Base-by-base conservation (phyloP, 306 rosid species). In the Dryas octopetala region DNA sequence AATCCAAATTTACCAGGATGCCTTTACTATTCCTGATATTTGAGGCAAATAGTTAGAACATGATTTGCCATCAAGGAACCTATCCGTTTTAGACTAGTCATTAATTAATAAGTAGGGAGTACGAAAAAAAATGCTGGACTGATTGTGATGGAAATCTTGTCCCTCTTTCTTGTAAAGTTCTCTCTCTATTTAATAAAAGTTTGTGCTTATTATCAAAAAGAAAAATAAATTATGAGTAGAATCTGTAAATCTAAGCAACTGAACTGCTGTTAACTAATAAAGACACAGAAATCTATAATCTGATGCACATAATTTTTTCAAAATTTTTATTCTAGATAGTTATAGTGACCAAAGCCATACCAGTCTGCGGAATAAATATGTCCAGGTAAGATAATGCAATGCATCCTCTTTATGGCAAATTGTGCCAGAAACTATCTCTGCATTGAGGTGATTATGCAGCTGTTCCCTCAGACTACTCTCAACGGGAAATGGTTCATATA, bases 401-500 rank as follows among this genome's bases (percentile, higher is more conserved):
- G 97, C 98, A 85, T 94, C 98, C 86, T 94, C 93, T 77, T 88
- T 91, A 77, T 91, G 90, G 90, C 89, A 76, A 78, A 94, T 94
- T 80, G 98, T 94, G 76, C 96, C 93, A 70, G 97, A 94, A 86
- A 94, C 89, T 74, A 95, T 94, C 90, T 94, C 97, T 2, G 98
- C 97, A 76, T 88, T 91, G 45, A 94, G 78, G 89, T 94, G 98
- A 48, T 87, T 83, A 79, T 91, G 98, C 85, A 94, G 66, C 55
- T 80, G 89, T 86, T 91, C 98, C 82, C 83, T 90, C 90, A 94
- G 84, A 84, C 98, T 94, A 83, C 96, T 94, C 90, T 94, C 98
- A 53, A 94, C 98, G 3, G 98, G 98, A 81, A 94, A 94, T 70
- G 98, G 97, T 79, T 94, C 98, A 71, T 94, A 94, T 83, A 94